Conservation (phyloP, 768 basidiomycete genomes). For the Scleroderma bovista region DNA sequence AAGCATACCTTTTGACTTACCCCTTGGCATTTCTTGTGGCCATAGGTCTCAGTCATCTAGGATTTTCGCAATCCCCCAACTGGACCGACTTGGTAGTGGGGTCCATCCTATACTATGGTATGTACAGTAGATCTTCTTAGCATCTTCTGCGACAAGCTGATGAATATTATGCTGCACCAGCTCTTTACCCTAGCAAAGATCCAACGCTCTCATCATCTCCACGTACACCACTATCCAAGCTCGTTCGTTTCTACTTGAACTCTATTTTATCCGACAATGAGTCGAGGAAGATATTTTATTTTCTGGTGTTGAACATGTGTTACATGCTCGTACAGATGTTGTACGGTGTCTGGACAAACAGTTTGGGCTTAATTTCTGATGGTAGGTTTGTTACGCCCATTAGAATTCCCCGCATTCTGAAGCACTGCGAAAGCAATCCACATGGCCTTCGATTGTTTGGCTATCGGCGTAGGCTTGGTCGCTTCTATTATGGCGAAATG, state of each 20-base stretch:
- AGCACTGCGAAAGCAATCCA: constrained; percentile 70
- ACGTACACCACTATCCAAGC: constrained; percentile 48
- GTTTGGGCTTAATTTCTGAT: constrained; percentile 92
- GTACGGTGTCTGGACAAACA: constrained; percentile 97
- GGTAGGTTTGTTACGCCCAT: constrained; percentile 45
- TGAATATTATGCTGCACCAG: constrained; percentile 26
- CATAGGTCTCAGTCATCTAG: constrained; percentile 50
- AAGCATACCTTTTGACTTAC: constrained; percentile 56
- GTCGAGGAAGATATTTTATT: constrained; percentile 94
- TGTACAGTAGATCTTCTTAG: constrained; percentile 8
- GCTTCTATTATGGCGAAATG: constrained; percentile 98
- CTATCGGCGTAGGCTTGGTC: constrained; percentile 90
- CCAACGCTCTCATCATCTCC: constrained; percentile 39
- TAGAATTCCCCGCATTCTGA: constrained; percentile 1
- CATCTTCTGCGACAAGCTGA: background rate
- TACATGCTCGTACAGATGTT: constrained; percentile 98
- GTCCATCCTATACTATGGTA: constrained; percentile 60
- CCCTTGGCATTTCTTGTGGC: constrained; percentile 45
- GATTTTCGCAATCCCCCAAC: constrained; percentile 55
- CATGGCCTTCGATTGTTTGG: constrained; percentile 99
- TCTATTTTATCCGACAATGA: constrained; percentile 88
- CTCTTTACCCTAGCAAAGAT: constrained; percentile 46
- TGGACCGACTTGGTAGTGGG: constrained; percentile 59
- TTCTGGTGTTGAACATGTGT: constrained; percentile 86
- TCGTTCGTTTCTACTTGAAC: constrained; percentile 72